Evolutionary conservation across 129 eudicot species (phyloP).

Genomic region (Saussurea involucrata): DNA sequence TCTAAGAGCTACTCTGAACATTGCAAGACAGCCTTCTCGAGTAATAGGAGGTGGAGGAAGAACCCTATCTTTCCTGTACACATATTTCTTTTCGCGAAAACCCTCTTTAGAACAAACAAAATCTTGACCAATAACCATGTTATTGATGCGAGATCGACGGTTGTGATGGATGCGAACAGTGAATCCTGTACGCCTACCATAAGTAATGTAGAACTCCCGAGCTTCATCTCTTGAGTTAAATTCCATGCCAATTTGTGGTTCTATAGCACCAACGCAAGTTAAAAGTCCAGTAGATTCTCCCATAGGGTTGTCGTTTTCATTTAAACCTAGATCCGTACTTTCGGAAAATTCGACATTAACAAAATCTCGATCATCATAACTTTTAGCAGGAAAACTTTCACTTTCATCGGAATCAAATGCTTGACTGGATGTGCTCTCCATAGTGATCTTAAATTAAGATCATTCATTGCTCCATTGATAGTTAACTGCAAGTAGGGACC

Average conservation of each 20-base stretch:
- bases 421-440: slow-evolving; percentile 28
- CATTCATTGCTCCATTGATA: background rate
- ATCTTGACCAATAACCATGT: slow-evolving; percentile 40
- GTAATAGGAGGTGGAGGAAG: too few species aligned
- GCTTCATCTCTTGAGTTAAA: slow-evolving; percentile 31
- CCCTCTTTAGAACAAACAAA: slow-evolving; percentile 45
- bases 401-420: slow-evolving; percentile 21
- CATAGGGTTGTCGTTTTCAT: slow-evolving; percentile 9
- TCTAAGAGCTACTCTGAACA: slow-evolving; percentile 31
- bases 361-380: slow-evolving; percentile 13
- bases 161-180: too few species aligned
- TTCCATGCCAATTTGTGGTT: slow-evolving; percentile 29
- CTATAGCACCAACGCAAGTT: background rate
- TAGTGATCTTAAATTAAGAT: slow-evolving; percentile 2
- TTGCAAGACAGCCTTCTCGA: background rate
- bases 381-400: slow-evolving; percentile 20
- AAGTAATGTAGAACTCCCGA: slow-evolving; percentile 28
- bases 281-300: slow-evolving; percentile 2
- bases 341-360: slow-evolving; percentile 3
- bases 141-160: slow-evolving; percentile 25
- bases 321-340: background rate
- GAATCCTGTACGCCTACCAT: slow-evolving; percentile 15
- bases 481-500: slow-evolving; percentile 3
- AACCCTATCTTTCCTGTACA: slow-evolving; percentile 9
- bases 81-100: slow-evolving; percentile 33